Base-by-base conservation (phyloP, 495 filamentous ascomycete species). In the Chaetomium fimeti region DNA sequence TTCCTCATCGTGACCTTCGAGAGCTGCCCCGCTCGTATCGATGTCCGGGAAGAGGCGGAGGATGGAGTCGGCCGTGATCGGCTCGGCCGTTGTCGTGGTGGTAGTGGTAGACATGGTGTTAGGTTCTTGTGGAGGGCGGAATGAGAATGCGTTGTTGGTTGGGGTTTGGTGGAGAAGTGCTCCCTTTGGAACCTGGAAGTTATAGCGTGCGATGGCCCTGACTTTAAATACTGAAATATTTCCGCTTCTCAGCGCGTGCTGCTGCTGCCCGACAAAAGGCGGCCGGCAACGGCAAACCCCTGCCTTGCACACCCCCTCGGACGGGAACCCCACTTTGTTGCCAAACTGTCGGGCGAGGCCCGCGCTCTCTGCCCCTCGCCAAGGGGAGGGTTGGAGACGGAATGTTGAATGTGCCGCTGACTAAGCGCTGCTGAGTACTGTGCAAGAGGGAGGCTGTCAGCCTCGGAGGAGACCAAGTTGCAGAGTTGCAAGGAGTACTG, bases 1-100 rank as follows among this genome's bases (percentile, higher is more conserved):
- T 76, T 97, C 93, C 72, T 91, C 94, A 79, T 99, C 93, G 82
- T 98, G 95, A 52, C 94, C 94, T 58, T 86, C 87, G 60, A 92
- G 81, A 60, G 78, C 80, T 48, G 91, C 81, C 49, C 93, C 87
- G 61, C 85, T 88, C n/a, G 91, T 92, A 78, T 97, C 91, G 73
- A 98, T 95, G 64, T 98, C 94, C 32, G 94, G 93, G 77, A 98
- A 98, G 43, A 98, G 84, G 48, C 85, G 88, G 64, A 94, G 83
- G 57, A 98, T 89, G 65, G 89, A 93, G 57, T 93, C 87, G 11
- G 92, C 92, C 42, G 91, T 93, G 68, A 96, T 91, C 25, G 82
- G 77, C 66, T 72, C 75, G 20, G 75, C 67, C 28, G 72, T 73
- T 24, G 75, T 76, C 38, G 77, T 76, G 3, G 73, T 78, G 49